Evolutionary conservation across 1,139 yeast genomes (phyloP).

Genomic region (Geotrichum histeridarum): DNA sequence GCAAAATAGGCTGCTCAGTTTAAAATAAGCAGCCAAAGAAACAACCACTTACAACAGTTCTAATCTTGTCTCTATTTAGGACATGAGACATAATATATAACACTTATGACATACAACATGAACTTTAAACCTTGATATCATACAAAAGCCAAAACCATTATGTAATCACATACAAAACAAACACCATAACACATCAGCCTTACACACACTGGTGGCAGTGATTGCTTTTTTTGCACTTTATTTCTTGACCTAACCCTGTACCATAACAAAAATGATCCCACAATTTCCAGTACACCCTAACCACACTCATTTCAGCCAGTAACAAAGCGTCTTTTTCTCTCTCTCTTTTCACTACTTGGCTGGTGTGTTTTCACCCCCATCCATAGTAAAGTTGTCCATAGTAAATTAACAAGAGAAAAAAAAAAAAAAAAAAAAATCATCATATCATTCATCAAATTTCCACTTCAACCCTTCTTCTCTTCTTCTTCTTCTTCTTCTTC

Average conservation of each 20-base stretch:
- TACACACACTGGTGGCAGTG: not conserved
- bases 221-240: not conserved
- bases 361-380: not conserved
- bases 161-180: too few species aligned
- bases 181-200: too few species aligned
- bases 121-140: too few species aligned
- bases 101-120: too few species aligned
- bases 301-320: slow-evolving; percentile 5
- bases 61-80: too few species aligned
- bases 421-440: not conserved
- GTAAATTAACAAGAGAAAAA: not conserved
- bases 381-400: too few species aligned
- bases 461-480: not conserved
- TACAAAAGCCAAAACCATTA: too few species aligned
- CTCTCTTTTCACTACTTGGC: not conserved
- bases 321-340: not conserved
- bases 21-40: too few species aligned
- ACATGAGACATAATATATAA: too few species aligned
- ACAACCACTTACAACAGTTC: too few species aligned
- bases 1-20: too few species aligned
- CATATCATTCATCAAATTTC: not conserved
- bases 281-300: not conserved
- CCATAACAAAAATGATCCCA: too few species aligned
- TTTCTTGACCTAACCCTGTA: not conserved
- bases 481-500: slow-evolving; percentile 4